Conservation (phyloP, 345 rosid genomes). For the Eucalyptus cladocalyx region DNA sequence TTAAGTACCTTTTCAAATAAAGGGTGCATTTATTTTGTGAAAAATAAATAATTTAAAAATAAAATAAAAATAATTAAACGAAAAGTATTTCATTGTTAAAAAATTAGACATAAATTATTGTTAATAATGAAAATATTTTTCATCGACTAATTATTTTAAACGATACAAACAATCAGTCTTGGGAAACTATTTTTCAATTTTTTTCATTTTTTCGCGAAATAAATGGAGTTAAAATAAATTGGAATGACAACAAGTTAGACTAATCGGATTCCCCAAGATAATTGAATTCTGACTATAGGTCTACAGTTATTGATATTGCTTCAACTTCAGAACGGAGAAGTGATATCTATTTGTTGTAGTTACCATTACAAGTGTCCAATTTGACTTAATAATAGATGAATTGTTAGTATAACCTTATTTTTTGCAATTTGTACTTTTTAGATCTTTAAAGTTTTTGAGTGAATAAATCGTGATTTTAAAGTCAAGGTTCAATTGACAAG, state of each 20-base stretch:
- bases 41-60: background rate
- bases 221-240: background rate
- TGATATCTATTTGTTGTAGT: background rate
- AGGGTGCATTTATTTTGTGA: background rate
- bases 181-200: too few species aligned
- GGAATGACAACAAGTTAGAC: background rate
- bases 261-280: background rate
- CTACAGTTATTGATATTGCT: background rate
- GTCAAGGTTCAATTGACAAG: background rate
- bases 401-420: background rate
- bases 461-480: background rate
- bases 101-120: too few species aligned
- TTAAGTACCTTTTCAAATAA: background rate
- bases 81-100: background rate
- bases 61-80: background rate
- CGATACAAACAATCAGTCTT: rapidly evolving
- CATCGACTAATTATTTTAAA: background rate
- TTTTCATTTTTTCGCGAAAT: background rate
- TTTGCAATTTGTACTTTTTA: background rate
- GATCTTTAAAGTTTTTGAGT: background rate
- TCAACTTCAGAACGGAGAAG: rapidly evolving
- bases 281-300: background rate
- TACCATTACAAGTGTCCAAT: background rate
- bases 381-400: background rate
- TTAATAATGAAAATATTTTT: background rate